Conservation (phyloP, 1,284 basidiomycete species). For the Malassezia arunalokei region DNA sequence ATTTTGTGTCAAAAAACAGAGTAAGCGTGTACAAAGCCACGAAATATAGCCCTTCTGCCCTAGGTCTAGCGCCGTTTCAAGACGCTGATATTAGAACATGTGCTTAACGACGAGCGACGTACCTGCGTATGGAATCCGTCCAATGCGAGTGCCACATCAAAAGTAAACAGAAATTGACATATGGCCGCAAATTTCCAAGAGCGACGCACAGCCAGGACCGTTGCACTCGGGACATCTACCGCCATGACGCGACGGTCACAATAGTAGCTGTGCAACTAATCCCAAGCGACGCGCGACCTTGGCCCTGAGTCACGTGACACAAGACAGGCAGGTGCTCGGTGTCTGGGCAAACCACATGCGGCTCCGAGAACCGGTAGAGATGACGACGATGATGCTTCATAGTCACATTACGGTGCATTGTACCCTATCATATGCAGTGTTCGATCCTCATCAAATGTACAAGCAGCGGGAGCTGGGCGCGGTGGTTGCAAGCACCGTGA, state of each 20-base stretch:
- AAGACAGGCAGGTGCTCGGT: too few species aligned
- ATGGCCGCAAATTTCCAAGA: constrained; percentile 44
- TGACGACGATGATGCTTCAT: too few species aligned
- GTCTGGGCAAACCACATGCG: too few species aligned
- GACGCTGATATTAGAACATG: constrained; percentile 7
- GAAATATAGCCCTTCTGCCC: not conserved
- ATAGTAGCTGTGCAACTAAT: not conserved
- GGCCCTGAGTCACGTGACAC: too few species aligned
- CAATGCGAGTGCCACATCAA: constrained; percentile 42
- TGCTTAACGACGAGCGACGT: not conserved
- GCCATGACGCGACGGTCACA: not conserved
- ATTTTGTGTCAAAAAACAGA: not conserved
- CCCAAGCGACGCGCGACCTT: too few species aligned
- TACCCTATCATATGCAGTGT: too few species aligned
- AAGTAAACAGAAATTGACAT: constrained; percentile 43
- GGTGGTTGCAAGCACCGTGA: too few species aligned
- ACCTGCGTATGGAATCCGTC: constrained; percentile 38
- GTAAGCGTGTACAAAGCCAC: not conserved
- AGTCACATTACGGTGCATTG: too few species aligned
- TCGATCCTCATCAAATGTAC: too few species aligned
- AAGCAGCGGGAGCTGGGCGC: too few species aligned
- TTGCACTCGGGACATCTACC: not conserved
- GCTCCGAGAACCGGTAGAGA: too few species aligned
- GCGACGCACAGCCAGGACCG: constrained; percentile 18
- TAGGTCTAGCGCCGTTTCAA: constrained; percentile 46